Evolutionary conservation across 202 grass and related monocot species (phyloP), one percentile per base, ranked within the genome.

Genomic region (Panicum hallii): DNA sequence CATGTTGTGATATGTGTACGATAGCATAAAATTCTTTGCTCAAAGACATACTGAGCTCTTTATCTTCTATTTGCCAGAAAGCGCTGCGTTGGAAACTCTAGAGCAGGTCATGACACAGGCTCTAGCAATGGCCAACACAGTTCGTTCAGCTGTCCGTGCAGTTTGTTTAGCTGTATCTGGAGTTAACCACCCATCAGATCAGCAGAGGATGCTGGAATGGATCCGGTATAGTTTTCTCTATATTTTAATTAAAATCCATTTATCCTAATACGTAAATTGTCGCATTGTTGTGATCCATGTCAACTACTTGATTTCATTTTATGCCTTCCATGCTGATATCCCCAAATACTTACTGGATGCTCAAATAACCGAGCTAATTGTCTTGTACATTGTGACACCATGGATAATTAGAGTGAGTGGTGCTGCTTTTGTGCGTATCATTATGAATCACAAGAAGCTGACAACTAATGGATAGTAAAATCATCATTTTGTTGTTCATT

Each of bases 91-190:
- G 82, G 87, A 91, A 80, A 94, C 91, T 48, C 83, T 99, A 79
- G 88, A 96, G 83, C 64, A 72, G 26, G 93, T 99, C 82, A 97
- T 99, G 91, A 41, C 32, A 63, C 75, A 88, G 60, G 97, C 97
- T 61, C 87, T 97, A 16, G 69, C 86, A 73, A 72, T 90, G 84
- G 97, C 93, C 53, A 75, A 32, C 63, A 88, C 55, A 43, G 88
- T 92, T 74, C 79, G 41, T 36, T 84, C 79, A 52, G 79, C 80
- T 78, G 97, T 99, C 48, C 84, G 52, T 49, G 97, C 97, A 67
- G 91, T 99, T 71, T 99, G 93, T 86, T 90, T 99, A 91, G 90
- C 88, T 66, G 84, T 97, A 62, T 99, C 97, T 84, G 97, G 97
- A 70, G 90, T 99, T 77, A 99, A 97, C 75, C 97, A 99, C 66